These are phyloP conservation scores for Lathyrus sativus DNA, from an alignment of 306 rosid genomes.

Conservation along the genomic window DNA sequence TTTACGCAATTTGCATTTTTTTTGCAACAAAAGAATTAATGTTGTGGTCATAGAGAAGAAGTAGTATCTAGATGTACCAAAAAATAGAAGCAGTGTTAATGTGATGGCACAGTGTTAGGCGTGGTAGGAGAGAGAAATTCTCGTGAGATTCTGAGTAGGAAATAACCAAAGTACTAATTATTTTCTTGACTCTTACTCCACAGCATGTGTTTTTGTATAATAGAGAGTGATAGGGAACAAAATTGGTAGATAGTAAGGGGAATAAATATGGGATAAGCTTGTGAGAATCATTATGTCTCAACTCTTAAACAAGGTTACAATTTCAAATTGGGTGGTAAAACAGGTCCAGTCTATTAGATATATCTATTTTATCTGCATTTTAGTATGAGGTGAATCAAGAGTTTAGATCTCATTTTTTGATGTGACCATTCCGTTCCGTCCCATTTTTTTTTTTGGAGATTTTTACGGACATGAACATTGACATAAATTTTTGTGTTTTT, in stretches of 20 bases:
- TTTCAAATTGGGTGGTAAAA: too few relatives aligned
- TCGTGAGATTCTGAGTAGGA: constrained; percentile 21
- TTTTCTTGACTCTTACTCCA: constrained; percentile 51
- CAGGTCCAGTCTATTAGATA: too few relatives aligned
- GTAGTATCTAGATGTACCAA: background rate
- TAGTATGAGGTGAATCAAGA: too few relatives aligned
- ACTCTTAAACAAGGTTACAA: background rate
- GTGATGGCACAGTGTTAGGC: constrained; percentile 30
- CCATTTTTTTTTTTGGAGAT: too few relatives aligned
- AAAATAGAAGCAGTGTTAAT: constrained; percentile 4
- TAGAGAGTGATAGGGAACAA: background rate
- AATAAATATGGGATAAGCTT: constrained; percentile 21
- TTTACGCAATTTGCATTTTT: constrained; percentile 19
- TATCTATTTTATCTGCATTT: too few relatives aligned
- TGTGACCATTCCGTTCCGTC: too few relatives aligned
- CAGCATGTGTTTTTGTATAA: constrained; percentile 17
- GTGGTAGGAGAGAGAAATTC: constrained; percentile 38
- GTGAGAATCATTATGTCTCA: background rate
- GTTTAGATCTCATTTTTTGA: too few relatives aligned
- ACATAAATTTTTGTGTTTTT: too few relatives aligned
- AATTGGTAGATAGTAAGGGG: constrained; percentile 5
- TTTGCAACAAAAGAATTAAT: background rate
- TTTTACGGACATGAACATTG: too few relatives aligned
- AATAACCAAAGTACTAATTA: constrained; percentile 23
- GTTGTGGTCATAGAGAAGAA: constrained; percentile 20